These are phyloP conservation scores for Cladosporium sp. DNA, from an alignment of 2,329 filamentous ascomycete species.

Conservation along the genomic window DNA sequence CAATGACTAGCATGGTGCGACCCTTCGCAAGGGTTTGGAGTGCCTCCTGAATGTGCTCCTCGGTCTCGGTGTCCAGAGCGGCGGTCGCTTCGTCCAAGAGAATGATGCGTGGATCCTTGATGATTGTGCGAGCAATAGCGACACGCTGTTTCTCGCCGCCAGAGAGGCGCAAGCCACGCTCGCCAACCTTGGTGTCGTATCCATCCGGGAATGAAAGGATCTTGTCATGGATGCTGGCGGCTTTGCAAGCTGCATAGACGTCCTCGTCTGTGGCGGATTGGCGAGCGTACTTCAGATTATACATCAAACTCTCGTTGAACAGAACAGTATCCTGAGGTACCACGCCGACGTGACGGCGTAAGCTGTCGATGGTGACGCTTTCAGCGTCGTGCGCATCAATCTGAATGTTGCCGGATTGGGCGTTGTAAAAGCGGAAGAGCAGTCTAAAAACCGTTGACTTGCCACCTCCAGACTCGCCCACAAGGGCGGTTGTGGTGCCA, in stretches of 20 bases:
- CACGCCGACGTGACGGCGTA: constrained; percentile 85
- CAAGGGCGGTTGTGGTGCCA: constrained; percentile 90
- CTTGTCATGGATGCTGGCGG: constrained; percentile 88
- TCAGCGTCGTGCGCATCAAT: constrained; percentile 81
- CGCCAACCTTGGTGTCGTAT: constrained; percentile 86
- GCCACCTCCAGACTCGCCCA: constrained; percentile 92
- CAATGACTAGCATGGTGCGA: constrained; percentile 91
- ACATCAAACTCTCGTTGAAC: constrained; percentile 93
- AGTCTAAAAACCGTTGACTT: constrained; percentile 96
- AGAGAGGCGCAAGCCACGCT: constrained; percentile 78
- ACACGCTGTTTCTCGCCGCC: constrained; percentile 92
- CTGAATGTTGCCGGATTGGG: constrained; percentile 70
- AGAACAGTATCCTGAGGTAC: constrained; percentile 94
- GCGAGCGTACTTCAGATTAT: constrained; percentile 87
- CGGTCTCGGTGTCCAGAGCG: constrained; percentile 84
- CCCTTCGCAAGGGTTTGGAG: constrained; percentile 76
- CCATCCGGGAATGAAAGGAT: constrained; percentile 83
- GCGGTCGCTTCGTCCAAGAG: constrained; percentile 92
- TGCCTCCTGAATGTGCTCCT: constrained; percentile 86
- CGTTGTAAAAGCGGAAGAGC: constrained; percentile 95
- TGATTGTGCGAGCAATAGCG: constrained; percentile 85
- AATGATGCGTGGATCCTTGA: constrained; percentile 88
- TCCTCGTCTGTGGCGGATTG: constrained; percentile 75
- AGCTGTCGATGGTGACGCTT: constrained; percentile 79
- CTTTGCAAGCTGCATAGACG: constrained; percentile 73